A percentile compares a stretch with the other conserved stretches of the same genome.
phyloP scores from a whole-genome alignment of 2,329 filamentous ascomycete species.

The Aspergillus sp. region DNA sequence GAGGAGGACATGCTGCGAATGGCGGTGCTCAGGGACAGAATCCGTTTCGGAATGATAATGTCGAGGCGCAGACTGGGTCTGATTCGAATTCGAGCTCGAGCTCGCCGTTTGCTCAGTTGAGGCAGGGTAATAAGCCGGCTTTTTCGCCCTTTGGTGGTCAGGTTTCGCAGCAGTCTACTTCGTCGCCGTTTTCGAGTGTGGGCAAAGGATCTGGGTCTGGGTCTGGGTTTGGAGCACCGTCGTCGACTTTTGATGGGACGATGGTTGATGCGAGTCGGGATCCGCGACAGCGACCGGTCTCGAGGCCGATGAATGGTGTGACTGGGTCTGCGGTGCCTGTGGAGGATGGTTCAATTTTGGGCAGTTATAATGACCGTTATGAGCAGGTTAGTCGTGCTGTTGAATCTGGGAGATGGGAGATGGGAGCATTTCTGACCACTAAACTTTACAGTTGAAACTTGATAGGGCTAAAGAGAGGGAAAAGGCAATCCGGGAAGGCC shows the following conservation, averaged over 20 bases:
- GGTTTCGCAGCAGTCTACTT: constrained; percentile 4
- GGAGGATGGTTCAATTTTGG: constrained; percentile 18
- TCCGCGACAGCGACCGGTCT: constrained; percentile 7
- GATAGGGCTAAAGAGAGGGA: constrained; percentile 47
- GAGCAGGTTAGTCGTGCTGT: constrained; percentile 25
- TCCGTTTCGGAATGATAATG: not conserved
- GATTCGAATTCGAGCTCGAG: constrained; percentile 4
- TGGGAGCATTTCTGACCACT: not conserved
- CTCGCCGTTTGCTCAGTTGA: constrained; percentile 23
- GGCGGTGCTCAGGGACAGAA: constrained; percentile 8
- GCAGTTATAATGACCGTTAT: constrained; percentile 30
- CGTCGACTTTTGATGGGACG: too few relatives aligned
- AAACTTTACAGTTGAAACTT: constrained; percentile 40
- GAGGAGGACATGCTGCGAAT: constrained; percentile 4
- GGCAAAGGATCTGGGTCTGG: constrained; percentile 3
- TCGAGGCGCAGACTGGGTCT: constrained; percentile 2
- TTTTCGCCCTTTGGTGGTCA: constrained; percentile 11
- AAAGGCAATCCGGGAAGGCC: constrained; percentile 48
- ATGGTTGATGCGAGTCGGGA: constrained; percentile 11
- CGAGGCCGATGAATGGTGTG: constrained; percentile 6
- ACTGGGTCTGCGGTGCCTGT: constrained; percentile 9
- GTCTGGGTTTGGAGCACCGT: constrained; percentile 7
- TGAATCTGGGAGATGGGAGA: not conserved
- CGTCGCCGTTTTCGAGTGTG: constrained; percentile 14
- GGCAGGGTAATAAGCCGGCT: constrained; percentile 11